phyloP scores from a whole-genome alignment of 495 filamentous ascomycete genomes.

The Trichoderma reesei region DNA sequence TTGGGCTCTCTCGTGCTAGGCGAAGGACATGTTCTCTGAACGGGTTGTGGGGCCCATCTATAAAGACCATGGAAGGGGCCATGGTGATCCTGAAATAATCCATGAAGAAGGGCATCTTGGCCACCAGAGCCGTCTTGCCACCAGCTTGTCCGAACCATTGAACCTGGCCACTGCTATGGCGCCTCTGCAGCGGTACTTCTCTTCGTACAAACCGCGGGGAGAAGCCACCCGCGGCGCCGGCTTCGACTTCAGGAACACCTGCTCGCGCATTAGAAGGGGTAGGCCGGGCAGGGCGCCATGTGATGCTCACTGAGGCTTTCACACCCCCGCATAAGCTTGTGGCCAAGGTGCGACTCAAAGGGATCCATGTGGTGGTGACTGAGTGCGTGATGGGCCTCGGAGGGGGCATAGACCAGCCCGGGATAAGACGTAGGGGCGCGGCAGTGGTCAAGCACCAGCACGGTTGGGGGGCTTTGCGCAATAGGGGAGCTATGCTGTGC shows the following conservation, averaged over 20 bases:
- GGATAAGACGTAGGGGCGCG: slow-evolving; percentile 43
- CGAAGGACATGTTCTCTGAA: slow-evolving; percentile 77
- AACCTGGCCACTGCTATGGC: slow-evolving; percentile 18
- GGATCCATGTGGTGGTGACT: slow-evolving; percentile 35
- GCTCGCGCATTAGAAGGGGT: slow-evolving; percentile 10
- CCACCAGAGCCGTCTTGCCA: slow-evolving; percentile 37
- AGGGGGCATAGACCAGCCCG: slow-evolving; percentile 37
- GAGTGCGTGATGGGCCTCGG: slow-evolving; percentile 38
- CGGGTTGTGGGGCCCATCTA: slow-evolving; percentile 76
- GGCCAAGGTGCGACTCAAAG: slow-evolving; percentile 35
- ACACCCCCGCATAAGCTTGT: slow-evolving; percentile 35
- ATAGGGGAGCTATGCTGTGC: slow-evolving; percentile 32
- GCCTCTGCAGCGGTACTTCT: not conserved
- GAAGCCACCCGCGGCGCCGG: not conserved
- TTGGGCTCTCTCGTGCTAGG: slow-evolving; percentile 66
- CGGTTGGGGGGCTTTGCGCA: slow-evolving; percentile 41
- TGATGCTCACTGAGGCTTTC: slow-evolving; percentile 35
- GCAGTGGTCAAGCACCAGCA: slow-evolving; percentile 41
- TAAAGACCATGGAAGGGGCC: slow-evolving; percentile 81
- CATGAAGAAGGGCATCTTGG: slow-evolving; percentile 53
- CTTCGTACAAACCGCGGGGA: not conserved
- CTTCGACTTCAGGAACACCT: slow-evolving; percentile 7
- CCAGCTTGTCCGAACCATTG: slow-evolving; percentile 24
- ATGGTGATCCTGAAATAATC: slow-evolving; percentile 82
- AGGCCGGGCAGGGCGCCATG: slow-evolving; percentile 10